Conservation (phyloP, 306 rosid genomes). For the Boehmeria nivea region DNA sequence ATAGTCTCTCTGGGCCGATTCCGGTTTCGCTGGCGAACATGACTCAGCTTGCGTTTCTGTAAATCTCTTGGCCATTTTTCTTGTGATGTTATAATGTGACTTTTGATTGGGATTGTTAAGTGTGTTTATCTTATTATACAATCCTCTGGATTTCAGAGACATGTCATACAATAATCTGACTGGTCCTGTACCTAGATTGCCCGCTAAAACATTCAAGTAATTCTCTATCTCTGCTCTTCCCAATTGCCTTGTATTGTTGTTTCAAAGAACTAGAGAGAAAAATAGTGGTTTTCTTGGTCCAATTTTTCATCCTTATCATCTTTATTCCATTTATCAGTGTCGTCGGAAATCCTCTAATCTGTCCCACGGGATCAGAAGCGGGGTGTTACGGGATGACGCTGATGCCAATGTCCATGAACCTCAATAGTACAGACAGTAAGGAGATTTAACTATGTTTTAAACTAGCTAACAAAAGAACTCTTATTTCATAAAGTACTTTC, state of each 20-base stretch:
- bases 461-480: not conserved
- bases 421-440: slow-evolving; percentile 61
- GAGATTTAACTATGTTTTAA: not conserved
- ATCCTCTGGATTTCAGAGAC: slow-evolving; percentile 52
- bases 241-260: not conserved
- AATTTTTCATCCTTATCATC: no score
- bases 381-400: slow-evolving; percentile 67
- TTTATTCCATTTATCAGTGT: slow-evolving; percentile 49
- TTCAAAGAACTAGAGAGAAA: no score
- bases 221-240: slow-evolving; percentile 13
- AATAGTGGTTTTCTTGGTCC: no score
- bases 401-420: slow-evolving; percentile 92
- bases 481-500: slow-evolving; percentile 4
- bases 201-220: slow-evolving; percentile 89
- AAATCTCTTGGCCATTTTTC: slow-evolving; percentile 33
- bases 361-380: slow-evolving; percentile 73
- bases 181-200: slow-evolving; percentile 81
- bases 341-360: slow-evolving; percentile 82
- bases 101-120: slow-evolving; percentile 21
- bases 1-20: slow-evolving; percentile 68
- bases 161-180: slow-evolving; percentile 86
- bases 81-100: slow-evolving; percentile 4
- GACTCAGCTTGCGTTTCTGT: slow-evolving; percentile 89
- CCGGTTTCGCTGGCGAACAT: slow-evolving; percentile 78
- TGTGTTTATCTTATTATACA: slow-evolving; percentile 27